These are phyloP conservation scores for Alternaria gansuensis DNA, from an alignment of 2,329 filamentous ascomycete species.

Conservation along the genomic window DNA sequence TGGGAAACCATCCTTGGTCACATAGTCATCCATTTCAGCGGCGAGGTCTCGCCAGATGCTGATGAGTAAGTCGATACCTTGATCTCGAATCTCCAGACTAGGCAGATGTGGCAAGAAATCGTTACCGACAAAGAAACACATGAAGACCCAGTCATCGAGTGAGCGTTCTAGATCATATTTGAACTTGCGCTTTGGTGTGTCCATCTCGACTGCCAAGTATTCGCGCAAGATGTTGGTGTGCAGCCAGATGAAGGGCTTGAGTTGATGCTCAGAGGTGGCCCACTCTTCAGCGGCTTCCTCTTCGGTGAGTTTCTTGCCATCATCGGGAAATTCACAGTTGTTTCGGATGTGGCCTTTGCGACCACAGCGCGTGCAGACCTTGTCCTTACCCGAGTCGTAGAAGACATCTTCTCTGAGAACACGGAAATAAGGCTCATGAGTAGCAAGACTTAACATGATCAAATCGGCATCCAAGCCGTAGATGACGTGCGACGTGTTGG, in stretches of 20 bases:
- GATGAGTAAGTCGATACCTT: conserved; percentile 94
- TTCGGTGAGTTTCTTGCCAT: conserved; percentile 75
- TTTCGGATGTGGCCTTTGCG: conserved; percentile 90
- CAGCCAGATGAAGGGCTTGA: conserved; percentile 98
- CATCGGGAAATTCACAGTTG: conserved; percentile 67
- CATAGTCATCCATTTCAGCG: conserved; percentile 89
- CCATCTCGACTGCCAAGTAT: conserved; percentile 89
- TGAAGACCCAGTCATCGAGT: conserved; percentile 97
- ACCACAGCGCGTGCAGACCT: conserved; percentile 88
- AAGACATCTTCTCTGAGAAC: conserved; percentile 98
- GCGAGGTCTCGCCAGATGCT: conserved; percentile 97
- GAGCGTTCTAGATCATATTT: conserved; percentile 92
- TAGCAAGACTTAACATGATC: conserved; percentile 97
- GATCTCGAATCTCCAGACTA: conserved; percentile 96
- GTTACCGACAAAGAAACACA: conserved; percentile 99
- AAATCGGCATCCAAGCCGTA: conserved; percentile 97
- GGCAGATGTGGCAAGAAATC: conserved; percentile 97
- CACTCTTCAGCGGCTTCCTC: conserved; percentile 71
- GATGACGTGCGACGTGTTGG: conserved; percentile 97
- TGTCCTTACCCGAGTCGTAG: conserved; percentile 82
- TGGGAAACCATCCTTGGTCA: conserved; percentile 94
- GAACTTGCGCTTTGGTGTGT: conserved; percentile 83
- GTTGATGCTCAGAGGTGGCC: conserved; percentile 52
- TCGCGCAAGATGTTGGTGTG: conserved; percentile 91
- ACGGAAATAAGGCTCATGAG: conserved; percentile 96